Conservation (phyloP, 1,139 yeast species). For the Pichia sp. region DNA sequence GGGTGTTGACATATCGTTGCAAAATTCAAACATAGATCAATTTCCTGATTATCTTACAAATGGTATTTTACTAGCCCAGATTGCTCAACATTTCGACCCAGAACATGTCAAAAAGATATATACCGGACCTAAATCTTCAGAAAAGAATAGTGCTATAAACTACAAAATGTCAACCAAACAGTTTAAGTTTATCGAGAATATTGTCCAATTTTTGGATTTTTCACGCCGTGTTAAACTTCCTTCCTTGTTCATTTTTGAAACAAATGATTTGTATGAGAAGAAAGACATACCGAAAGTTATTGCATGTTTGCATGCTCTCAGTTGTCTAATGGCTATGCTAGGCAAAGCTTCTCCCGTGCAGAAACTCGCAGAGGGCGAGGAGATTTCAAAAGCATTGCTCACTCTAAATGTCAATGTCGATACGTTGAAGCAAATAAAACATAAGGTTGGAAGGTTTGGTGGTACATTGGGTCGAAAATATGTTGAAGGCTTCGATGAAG, state of each 20-base stretch:
- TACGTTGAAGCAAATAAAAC: constrained; percentile 66
- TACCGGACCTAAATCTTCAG: constrained; percentile 39
- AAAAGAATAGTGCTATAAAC: constrained; percentile 35
- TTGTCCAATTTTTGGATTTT: constrained; percentile 75
- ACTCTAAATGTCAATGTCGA: constrained; percentile 23
- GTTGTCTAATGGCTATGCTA: constrained; percentile 58
- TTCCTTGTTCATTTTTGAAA: constrained; percentile 79
- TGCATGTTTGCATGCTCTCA: constrained; percentile 86
- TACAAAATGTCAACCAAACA: constrained; percentile 36
- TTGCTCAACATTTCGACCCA: constrained; percentile 72
- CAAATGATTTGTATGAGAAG: constrained; percentile 89
- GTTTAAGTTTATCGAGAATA: constrained; percentile 89
- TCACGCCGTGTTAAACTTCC: constrained; percentile 74
- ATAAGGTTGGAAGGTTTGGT: constrained; percentile 50
- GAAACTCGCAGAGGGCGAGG: constrained; percentile 38
- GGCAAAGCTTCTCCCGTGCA: constrained; percentile 57
- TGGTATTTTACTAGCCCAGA: constrained; percentile 81
- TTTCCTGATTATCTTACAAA: constrained; percentile 59
- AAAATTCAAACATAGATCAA: constrained; percentile 51
- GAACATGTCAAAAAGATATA: constrained; percentile 52
- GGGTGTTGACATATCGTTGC: constrained; percentile 47
- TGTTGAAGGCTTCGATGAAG: constrained; percentile 28
- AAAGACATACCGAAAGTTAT: constrained; percentile 92
- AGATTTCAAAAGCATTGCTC: constrained; percentile 4
- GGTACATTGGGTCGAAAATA: constrained; percentile 32